Conservation (phyloP, 768 basidiomycete species). For the Pisolithus sp. region DNA sequence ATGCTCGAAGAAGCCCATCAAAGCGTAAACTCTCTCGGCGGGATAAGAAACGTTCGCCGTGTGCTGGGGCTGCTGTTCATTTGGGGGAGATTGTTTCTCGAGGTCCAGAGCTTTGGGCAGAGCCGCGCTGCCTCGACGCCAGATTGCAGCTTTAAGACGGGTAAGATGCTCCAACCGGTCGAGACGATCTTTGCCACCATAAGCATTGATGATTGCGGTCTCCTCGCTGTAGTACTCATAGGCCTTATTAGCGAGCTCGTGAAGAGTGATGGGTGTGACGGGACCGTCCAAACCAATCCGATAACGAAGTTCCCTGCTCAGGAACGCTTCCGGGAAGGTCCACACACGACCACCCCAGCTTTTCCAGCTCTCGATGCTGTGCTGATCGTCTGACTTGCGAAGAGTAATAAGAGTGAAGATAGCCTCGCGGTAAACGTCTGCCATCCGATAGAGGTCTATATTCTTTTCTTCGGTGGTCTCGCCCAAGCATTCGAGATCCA, state of each 20-base stretch:
- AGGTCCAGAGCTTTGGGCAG: slow-evolving; percentile 2
- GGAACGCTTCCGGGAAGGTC: slow-evolving; percentile 11
- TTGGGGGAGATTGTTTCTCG: neutral
- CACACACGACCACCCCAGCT: slow-evolving; percentile 16
- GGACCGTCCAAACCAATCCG: slow-evolving; percentile 1
- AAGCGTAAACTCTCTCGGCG: slow-evolving; percentile 15
- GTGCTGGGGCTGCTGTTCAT: neutral
- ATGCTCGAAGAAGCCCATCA: slow-evolving; percentile 20
- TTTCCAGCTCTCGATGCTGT: slow-evolving; percentile 7
- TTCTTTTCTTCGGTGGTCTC: slow-evolving; percentile 11
- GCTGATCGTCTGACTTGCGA: neutral
- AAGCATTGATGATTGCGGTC: slow-evolving; percentile 11
- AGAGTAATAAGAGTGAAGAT: slow-evolving; percentile 10
- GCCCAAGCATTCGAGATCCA: slow-evolving; percentile 14
- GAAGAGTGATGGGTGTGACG: neutral
- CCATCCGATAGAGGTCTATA: slow-evolving; percentile 13
- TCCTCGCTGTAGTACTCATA: slow-evolving; percentile 8
- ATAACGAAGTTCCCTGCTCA: slow-evolving; percentile 8
- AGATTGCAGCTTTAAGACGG: slow-evolving; percentile 13
- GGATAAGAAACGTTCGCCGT: slow-evolving; percentile 5
- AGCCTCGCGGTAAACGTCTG: slow-evolving; percentile 13
- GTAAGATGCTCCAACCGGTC: slow-evolving; percentile 14
- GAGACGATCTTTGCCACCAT: slow-evolving; percentile 2
- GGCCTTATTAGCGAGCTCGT: slow-evolving; percentile 12
- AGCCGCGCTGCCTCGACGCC: slow-evolving; percentile 12